Conservation (phyloP, 164 flowering plant genomes). For the Houttuynia cordata region DNA sequence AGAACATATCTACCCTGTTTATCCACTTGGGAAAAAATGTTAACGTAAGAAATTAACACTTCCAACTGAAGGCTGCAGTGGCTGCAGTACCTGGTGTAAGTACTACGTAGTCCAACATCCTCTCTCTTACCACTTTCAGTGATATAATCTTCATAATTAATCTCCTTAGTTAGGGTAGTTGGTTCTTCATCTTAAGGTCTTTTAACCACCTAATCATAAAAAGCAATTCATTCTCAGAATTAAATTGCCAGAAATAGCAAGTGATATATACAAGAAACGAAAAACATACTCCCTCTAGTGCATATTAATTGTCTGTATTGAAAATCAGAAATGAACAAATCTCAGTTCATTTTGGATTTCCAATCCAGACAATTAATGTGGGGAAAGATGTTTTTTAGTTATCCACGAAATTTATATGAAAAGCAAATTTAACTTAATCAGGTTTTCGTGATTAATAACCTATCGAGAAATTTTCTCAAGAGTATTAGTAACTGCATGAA, state of each 20-base stretch:
- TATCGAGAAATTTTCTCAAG: no score
- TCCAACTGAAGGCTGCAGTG: not conserved
- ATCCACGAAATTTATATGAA: not conserved
- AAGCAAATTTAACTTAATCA: no score
- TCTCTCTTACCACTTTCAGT: conserved; percentile 86
- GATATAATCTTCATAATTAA: conserved; percentile 74
- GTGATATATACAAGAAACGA: not conserved
- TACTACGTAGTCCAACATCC: conserved; percentile 67
- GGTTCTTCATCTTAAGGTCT: conserved; percentile 99
- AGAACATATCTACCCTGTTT: not conserved
- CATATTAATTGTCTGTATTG: no score
- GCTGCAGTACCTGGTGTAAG: conserved; percentile 85
- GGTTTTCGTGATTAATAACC: no score
- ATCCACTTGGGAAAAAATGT: not conserved
- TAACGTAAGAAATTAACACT: not conserved
- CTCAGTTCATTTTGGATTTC: no score
- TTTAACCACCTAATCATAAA: conserved; percentile 61
- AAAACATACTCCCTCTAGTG: no score
- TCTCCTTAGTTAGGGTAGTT: conserved; percentile 54
- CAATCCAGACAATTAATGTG: no score
- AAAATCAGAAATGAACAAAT: no score
- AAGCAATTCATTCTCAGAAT: not conserved
- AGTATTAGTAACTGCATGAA: no score
- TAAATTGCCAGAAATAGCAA: not conserved
- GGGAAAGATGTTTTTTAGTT: no score